These are phyloP conservation scores for Plenodomus tracheiphilus DNA, from an alignment of 2,329 filamentous ascomycete species.

Conservation along the genomic window DNA sequence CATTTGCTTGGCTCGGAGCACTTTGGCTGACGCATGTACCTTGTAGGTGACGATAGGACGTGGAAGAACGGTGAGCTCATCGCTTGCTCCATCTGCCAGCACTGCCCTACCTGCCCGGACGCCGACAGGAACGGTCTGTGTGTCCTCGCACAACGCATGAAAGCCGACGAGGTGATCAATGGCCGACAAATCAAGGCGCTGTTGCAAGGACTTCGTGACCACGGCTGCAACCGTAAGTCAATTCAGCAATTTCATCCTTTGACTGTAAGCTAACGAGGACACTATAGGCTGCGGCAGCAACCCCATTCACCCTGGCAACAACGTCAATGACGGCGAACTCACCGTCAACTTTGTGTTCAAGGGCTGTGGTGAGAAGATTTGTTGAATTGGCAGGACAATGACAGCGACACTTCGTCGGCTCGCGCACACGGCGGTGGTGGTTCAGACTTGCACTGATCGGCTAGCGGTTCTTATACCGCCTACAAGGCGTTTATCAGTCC, in stretches of 20 bases:
- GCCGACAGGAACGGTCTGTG: slow-evolving; percentile 1
- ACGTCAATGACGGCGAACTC: slow-evolving; percentile 2
- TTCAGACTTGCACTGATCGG: too few relatives aligned
- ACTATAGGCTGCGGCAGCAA: slow-evolving; percentile 1
- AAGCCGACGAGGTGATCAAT: background rate
- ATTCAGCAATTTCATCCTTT: background rate
- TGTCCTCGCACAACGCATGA: background rate
- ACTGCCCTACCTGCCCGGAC: background rate
- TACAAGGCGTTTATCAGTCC: background rate
- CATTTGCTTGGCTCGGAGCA: too few relatives aligned
- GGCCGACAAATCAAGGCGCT: slow-evolving; percentile 1
- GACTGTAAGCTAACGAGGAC: background rate
- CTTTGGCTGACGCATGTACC: too few relatives aligned
- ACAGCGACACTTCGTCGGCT: too few relatives aligned
- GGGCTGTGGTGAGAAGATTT: background rate
- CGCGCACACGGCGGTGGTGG: too few relatives aligned
- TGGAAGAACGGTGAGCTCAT: slow-evolving; percentile 1
- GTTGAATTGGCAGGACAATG: too few relatives aligned
- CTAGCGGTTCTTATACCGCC: too few relatives aligned
- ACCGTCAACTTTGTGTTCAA: slow-evolving; percentile 4
- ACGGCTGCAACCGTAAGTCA: background rate
- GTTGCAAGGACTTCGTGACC: background rate
- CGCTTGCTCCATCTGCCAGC: slow-evolving; percentile 1
- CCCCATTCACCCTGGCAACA: slow-evolving; percentile 1
- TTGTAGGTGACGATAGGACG: background rate